Evolutionary conservation across 805 yeast genomes (phyloP).

Genomic region (Saccharomyces paradoxus): DNA sequence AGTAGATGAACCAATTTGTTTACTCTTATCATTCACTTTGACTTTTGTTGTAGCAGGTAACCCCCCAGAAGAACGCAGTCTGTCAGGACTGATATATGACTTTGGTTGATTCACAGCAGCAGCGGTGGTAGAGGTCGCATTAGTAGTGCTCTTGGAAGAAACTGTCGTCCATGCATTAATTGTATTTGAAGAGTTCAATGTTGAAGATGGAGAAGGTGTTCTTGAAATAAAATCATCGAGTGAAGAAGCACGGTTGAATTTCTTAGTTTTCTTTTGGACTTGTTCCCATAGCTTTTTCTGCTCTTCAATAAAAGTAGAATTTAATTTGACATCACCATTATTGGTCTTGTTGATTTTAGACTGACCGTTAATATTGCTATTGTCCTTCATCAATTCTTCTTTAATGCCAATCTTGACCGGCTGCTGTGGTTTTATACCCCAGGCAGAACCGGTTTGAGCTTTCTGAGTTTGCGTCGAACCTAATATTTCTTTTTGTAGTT

Average conservation of each 20-base stretch:
- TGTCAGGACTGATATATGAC: conserved; percentile 29
- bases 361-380: neutral
- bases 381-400: neutral
- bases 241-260: conserved; percentile 33
- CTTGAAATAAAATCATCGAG: neutral
- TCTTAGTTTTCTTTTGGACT: conserved; percentile 59
- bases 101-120: neutral
- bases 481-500: neutral
- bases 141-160: conserved; percentile 12
- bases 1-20: conserved; percentile 24
- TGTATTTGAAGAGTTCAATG: conserved; percentile 5
- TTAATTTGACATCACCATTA: neutral
- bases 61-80: conserved; percentile 27
- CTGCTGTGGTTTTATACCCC: neutral
- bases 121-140: neutral
- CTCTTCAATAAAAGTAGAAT: conserved; percentile 25
- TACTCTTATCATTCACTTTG: conserved; percentile 4
- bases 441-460: neutral
- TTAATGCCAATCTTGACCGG: neutral
- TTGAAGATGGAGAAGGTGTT: neutral
- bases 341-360: neutral
- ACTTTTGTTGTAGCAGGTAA: conserved; percentile 14
- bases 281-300: conserved; percentile 37
- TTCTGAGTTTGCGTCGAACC: neutral
- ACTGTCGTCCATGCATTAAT: conserved; percentile 27